A percentile compares a stretch with the other conserved stretches of the same genome.
phyloP scores from a whole-genome alignment of 768 basidiomycete species.

The Pholiota conissans region DNA sequence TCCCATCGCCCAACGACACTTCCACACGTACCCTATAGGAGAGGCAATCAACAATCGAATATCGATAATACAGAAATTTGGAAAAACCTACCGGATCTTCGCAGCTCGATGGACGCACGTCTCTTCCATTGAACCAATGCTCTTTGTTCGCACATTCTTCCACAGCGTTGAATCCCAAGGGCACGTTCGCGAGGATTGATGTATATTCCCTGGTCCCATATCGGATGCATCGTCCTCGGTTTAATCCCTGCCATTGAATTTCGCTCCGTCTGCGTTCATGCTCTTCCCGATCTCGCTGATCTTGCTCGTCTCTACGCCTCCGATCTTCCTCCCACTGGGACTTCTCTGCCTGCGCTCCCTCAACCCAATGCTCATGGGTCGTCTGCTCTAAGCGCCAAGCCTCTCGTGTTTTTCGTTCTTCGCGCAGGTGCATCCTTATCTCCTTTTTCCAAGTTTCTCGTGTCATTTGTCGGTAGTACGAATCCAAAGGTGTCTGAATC shows the following conservation, averaged over 20 bases:
- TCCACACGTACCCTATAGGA: constrained; percentile 12
- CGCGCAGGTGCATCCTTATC: background rate
- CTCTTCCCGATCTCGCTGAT: constrained; percentile 2
- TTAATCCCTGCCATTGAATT: constrained; percentile 14
- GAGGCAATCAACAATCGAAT: background rate
- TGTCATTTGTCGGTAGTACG: background rate
- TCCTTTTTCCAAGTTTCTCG: background rate
- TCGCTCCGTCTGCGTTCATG: constrained; percentile 1
- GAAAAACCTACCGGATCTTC: constrained; percentile 9
- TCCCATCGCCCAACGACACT: constrained; percentile 18
- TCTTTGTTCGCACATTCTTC: constrained; percentile 15
- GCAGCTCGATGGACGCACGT: constrained; percentile 12
- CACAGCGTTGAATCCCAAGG: constrained; percentile 14
- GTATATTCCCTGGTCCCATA: constrained; percentile 21
- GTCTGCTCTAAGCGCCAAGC: too few species aligned
- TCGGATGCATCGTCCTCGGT: constrained; percentile 5
- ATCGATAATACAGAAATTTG: background rate
- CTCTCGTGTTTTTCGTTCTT: too few species aligned
- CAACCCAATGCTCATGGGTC: background rate
- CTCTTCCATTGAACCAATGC: constrained; percentile 12
- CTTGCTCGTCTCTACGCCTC: background rate
- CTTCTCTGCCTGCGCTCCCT: background rate
- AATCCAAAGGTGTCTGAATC: background rate
- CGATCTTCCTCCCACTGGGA: background rate
- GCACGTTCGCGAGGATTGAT: constrained; percentile 13